Evolutionary conservation across 192 early-diverging fungal genomes (phyloP).

Genomic region (Coemansia javaensis): DNA sequence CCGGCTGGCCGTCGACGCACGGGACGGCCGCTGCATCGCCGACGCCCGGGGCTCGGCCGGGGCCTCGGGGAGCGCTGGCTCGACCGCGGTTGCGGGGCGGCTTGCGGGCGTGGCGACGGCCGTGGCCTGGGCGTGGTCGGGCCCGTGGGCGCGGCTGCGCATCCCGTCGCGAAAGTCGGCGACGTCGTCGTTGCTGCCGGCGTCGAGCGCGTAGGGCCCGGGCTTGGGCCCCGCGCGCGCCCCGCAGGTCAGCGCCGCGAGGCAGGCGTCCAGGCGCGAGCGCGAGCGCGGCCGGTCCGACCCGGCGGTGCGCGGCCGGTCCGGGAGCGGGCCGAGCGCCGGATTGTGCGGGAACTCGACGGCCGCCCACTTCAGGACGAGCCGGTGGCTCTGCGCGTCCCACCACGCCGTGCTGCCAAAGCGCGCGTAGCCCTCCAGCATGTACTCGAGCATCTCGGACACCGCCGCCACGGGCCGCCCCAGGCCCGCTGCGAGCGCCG

Average conservation of each 20-base stretch:
- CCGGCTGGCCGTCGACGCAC: too few relatives aligned
- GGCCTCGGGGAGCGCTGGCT: too few relatives aligned
- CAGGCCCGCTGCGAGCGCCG: constrained; percentile 14
- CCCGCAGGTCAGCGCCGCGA: constrained; percentile 30
- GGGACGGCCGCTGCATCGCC: too few relatives aligned
- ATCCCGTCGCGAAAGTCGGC: constrained; percentile 37
- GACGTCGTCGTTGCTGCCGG: constrained; percentile 21
- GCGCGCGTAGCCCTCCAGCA: constrained; percentile 31
- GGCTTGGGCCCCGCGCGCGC: constrained; percentile 8
- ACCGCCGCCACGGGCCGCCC: constrained; percentile 19
- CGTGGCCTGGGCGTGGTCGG: not conserved
- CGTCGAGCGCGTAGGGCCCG: constrained; percentile 9
- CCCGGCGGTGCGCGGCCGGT: not conserved
- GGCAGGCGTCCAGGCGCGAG: constrained; percentile 22
- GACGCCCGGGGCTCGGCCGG: too few relatives aligned
- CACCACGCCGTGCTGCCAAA: constrained; percentile 33
- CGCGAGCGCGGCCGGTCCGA: too few relatives aligned
- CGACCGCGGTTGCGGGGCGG: too few relatives aligned
- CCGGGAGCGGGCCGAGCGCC: constrained; percentile 11
- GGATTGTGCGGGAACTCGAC: constrained; percentile 34
- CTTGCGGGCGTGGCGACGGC: not conserved
- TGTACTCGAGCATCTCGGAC: constrained; percentile 43
- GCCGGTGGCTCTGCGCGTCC: constrained; percentile 17
- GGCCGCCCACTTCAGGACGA: constrained; percentile 34
- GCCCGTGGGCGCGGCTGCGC: constrained; percentile 6